These are phyloP conservation scores for Annulohypoxylon bovei DNA, from an alignment of 495 filamentous ascomycete species.

Conservation along the genomic window DNA sequence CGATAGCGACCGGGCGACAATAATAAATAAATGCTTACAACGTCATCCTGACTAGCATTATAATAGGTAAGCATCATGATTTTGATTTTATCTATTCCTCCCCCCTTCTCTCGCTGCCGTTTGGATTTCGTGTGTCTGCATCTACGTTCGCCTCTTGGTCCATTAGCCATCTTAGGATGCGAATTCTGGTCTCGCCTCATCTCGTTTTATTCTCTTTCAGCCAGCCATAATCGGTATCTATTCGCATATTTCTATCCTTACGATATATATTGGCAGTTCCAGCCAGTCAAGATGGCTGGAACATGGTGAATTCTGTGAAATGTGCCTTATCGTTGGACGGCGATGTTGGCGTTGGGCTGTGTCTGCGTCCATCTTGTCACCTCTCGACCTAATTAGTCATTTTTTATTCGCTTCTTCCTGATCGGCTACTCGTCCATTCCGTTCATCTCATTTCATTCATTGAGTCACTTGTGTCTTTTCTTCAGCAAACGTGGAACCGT, in stretches of 20 bases:
- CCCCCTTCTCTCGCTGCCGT: neutral
- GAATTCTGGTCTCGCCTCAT: conserved; percentile 4
- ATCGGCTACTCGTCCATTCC: neutral
- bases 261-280: conserved; percentile 5
- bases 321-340: conserved; percentile 23
- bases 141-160: neutral
- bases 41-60: conserved; percentile 25
- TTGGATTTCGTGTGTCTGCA: neutral
- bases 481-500: conserved; percentile 15
- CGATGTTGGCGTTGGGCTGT: conserved; percentile 20
- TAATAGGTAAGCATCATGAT: conserved; percentile 39
- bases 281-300: conserved; percentile 20
- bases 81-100: conserved; percentile 14
- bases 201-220: neutral
- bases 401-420: neutral
- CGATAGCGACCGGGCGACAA: conserved; percentile 21
- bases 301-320: conserved; percentile 24
- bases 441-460: conserved; percentile 7
- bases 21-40: conserved; percentile 28
- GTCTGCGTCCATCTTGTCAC: neutral
- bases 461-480: neutral
- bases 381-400: conserved; percentile 14
- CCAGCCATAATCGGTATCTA: conserved; percentile 8
- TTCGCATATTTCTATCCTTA: conserved; percentile 17
- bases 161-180: neutral